Conservation (phyloP, 768 basidiomycete species). For the Pisolithus orientalis region DNA sequence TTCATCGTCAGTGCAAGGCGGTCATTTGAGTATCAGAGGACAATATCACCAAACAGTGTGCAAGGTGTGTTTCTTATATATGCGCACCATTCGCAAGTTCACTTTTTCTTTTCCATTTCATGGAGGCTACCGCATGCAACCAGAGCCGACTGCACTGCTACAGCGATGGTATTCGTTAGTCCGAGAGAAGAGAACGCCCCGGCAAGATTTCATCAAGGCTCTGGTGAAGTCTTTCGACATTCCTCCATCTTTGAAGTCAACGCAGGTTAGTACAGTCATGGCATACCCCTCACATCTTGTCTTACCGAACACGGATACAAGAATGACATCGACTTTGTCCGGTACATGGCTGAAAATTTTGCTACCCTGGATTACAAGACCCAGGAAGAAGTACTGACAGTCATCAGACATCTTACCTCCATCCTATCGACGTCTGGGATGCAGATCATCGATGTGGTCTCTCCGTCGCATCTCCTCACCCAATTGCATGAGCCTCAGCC, state of each 20-base stretch:
- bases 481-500: constrained; percentile 41
- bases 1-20: constrained; percentile 74
- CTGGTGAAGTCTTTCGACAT: constrained; percentile 82
- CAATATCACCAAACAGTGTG: constrained; percentile 39
- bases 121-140: constrained; percentile 60
- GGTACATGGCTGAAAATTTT: constrained; percentile 95
- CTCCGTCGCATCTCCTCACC: constrained; percentile 62
- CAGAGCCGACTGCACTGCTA: constrained; percentile 66
- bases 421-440: constrained; percentile 75
- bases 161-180: constrained; percentile 89
- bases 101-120: neutral
- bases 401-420: constrained; percentile 73
- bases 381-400: constrained; percentile 84
- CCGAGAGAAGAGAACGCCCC: constrained; percentile 80
- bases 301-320: constrained; percentile 29
- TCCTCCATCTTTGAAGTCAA: constrained; percentile 44
- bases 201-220: constrained; percentile 84
- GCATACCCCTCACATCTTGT: neutral
- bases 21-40: constrained; percentile 80
- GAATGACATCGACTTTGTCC: constrained; percentile 76
- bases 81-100: neutral
- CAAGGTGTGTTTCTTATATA: constrained; percentile 39
- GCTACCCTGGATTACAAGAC: constrained; percentile 91
- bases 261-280: constrained; percentile 40
- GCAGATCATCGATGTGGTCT: constrained; percentile 71